These are phyloP conservation scores for Ustilago bromivora DNA, from an alignment of 1,284 basidiomycete genomes.

Conservation along the genomic window DNA sequence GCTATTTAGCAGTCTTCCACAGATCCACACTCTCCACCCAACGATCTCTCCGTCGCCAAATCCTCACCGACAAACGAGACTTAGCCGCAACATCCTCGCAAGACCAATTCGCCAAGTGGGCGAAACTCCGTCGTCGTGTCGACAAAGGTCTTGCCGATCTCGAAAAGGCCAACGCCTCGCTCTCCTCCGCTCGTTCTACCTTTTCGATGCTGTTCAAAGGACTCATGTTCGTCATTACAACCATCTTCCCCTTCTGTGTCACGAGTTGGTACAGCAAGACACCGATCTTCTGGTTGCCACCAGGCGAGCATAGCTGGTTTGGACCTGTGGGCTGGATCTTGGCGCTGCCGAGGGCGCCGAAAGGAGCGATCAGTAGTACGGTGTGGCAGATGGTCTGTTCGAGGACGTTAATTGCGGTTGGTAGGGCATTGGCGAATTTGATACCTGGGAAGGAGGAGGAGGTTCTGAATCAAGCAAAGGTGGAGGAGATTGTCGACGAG, in stretches of 20 bases:
- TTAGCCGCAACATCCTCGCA: conserved; percentile 90
- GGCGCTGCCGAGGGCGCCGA: conserved; percentile 56
- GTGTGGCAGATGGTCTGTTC: conserved; percentile 54
- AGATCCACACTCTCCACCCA: conserved; percentile 40
- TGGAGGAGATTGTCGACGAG: conserved; percentile 17
- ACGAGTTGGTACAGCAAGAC: conserved; percentile 66
- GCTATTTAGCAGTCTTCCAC: conserved; percentile 48
- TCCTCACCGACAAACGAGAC: conserved; percentile 80
- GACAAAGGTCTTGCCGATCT: conserved; percentile 93
- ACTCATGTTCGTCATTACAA: conserved; percentile 62
- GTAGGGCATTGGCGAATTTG: conserved; percentile 16
- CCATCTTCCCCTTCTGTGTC: conserved; percentile 59
- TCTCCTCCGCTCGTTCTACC: conserved; percentile 42
- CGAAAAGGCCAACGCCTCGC: conserved; percentile 78
- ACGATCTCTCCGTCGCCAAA: conserved; percentile 47
- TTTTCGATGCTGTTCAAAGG: conserved; percentile 59
- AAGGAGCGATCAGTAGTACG: conserved; percentile 50
- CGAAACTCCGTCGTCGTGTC: conserved; percentile 86
- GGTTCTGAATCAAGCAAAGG: conserved; percentile 19
- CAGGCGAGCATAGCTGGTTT: conserved; percentile 54
- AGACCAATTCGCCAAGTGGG: conserved; percentile 99
- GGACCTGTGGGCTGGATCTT: conserved; percentile 61
- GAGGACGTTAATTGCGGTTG: conserved; percentile 27
- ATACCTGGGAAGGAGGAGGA: conserved; percentile 31
- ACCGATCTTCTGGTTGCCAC: conserved; percentile 68